Conservation (phyloP, 2,329 filamentous ascomycete genomes). For the Coniella lustricola region DNA sequence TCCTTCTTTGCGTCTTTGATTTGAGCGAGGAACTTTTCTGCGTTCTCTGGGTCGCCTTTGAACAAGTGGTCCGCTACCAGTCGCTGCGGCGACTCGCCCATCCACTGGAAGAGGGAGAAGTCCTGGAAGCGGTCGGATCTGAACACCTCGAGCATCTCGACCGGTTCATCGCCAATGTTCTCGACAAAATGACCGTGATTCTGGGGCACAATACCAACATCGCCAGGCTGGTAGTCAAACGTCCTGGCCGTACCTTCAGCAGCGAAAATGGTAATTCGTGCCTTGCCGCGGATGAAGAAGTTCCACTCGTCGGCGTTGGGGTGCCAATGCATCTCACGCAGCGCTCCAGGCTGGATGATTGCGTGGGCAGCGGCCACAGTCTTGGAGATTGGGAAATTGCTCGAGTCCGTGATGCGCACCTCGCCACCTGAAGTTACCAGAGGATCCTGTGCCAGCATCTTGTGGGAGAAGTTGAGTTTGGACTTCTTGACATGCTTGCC, state of each 20-base stretch:
- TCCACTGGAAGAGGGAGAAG: slow-evolving; percentile 68
- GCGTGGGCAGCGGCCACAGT: slow-evolving; percentile 68
- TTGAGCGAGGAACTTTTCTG: slow-evolving; percentile 54
- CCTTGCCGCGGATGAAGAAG: slow-evolving; percentile 67
- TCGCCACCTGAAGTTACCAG: slow-evolving; percentile 60
- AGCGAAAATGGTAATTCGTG: slow-evolving; percentile 67
- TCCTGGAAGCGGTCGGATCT: slow-evolving; percentile 64
- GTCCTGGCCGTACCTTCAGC: slow-evolving; percentile 62
- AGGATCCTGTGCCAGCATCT: slow-evolving; percentile 63
- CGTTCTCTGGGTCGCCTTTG: slow-evolving; percentile 51
- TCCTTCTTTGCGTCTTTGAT: slow-evolving; percentile 57
- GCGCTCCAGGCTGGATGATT: slow-evolving; percentile 61
- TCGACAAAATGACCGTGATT: slow-evolving; percentile 80
- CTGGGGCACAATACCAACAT: slow-evolving; percentile 68
- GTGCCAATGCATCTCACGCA: slow-evolving; percentile 81
- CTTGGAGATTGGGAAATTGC: slow-evolving; percentile 66
- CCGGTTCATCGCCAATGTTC: slow-evolving; percentile 68
- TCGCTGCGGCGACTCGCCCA: slow-evolving; percentile 62
- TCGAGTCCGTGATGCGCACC: slow-evolving; percentile 69
- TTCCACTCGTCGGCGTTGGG: slow-evolving; percentile 74
- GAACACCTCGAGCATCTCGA: slow-evolving; percentile 73
- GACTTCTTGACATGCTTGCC: slow-evolving; percentile 58
- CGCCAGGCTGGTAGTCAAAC: slow-evolving; percentile 68
- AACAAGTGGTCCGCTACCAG: slow-evolving; percentile 63
- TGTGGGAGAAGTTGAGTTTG: slow-evolving; percentile 62